These are phyloP conservation scores for Cercospora berteroae DNA, from an alignment of 2,329 filamentous ascomycete genomes.

Conservation along the genomic window DNA sequence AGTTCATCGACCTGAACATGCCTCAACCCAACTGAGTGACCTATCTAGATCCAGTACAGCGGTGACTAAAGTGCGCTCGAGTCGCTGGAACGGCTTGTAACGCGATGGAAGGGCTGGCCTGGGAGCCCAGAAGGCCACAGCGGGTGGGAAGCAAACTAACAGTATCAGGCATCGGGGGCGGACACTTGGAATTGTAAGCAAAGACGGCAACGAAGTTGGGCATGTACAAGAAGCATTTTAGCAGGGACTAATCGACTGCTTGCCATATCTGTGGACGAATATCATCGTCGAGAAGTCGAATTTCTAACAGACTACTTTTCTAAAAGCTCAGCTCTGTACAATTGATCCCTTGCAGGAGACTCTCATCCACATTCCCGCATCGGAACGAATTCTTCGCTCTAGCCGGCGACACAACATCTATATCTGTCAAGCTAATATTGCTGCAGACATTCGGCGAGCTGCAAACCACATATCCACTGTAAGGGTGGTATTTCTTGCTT, in stretches of 20 bases:
- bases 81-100: not conserved
- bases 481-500: conserved; percentile 44
- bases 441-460: conserved; percentile 47
- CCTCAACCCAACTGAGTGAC: not conserved
- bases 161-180: not conserved
- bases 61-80: not conserved
- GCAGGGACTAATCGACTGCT: not conserved
- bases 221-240: not conserved
- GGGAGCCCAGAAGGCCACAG: not conserved
- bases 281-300: not conserved
- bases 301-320: not conserved
- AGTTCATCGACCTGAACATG: not conserved
- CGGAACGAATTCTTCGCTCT: conserved; percentile 32
- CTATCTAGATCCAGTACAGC: not conserved
- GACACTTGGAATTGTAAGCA: not conserved
- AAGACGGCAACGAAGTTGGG: not conserved
- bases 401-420: conserved; percentile 31
- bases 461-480: conserved; percentile 47
- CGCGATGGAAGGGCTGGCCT: not conserved
- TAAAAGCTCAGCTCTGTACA: conserved; percentile 27
- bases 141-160: not conserved
- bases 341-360: conserved; percentile 33
- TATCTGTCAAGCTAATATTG: conserved; percentile 47
- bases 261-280: not conserved
- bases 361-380: conserved; percentile 35